Base-by-base conservation (phyloP, 768 basidiomycete genomes). In the Leucocoprinus sp. region DNA sequence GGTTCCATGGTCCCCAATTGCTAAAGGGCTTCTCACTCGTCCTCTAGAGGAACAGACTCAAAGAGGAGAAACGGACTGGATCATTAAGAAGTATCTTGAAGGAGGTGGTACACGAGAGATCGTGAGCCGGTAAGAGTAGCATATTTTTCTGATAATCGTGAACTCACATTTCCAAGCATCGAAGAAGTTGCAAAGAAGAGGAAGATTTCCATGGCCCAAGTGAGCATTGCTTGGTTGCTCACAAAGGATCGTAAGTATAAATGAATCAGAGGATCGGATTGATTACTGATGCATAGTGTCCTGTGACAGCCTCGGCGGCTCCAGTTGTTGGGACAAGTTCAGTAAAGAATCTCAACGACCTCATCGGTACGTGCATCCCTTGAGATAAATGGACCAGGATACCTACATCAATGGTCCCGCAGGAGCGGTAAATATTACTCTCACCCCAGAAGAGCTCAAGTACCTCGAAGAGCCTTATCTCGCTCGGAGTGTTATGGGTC, bases 1-100 rank as follows among this genome's bases (percentile, higher is more conserved):
- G 15, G 78, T 80, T 39, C 76, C 77, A 0, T 82, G 78, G 78
- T 76, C 73, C 8, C 76, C 78, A 0, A 66, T 80, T 14, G 76
- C 65, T 8, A 65, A 74, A n/a, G 76, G 77, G 0, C 55, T 72
- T 4, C 59, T 77, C 15, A 67, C 72, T 21, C 68, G 75, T 18
- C 74, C 75, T 1, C 45, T 65, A 14, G 50, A 50, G 5, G 60
- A 67, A 34, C 59, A 65, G 42, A 73, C 71, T 2, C 66, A 57
- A 42, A 66, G 74, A 9, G 61, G 60, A 4, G 49, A 54, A 26
- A 63, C 60, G 1, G 73, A 76, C 52, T 55, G 57, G 23, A 48
- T 52, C 17, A 37, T 55, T 36, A 27, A 43, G 9, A 49, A 42
- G 18, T 63, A 61, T 37, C 39, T 42, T 17, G 48, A 50, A 59